These are phyloP conservation scores for Ganoderma meredithae DNA, from an alignment of 1,284 basidiomycete species.

Conservation along the genomic window DNA sequence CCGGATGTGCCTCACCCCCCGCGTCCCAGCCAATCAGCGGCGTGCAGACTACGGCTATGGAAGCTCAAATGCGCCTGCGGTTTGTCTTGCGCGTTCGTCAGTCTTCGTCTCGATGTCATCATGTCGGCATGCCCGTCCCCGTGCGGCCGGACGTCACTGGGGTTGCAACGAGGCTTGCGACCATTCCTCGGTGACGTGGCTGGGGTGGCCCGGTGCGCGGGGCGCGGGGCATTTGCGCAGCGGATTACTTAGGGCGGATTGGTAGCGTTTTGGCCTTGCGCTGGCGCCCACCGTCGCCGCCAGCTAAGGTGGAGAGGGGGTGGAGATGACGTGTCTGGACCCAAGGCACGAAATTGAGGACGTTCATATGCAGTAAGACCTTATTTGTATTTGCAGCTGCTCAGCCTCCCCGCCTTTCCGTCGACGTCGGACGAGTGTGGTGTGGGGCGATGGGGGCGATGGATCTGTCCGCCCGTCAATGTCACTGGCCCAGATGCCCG, in stretches of 20 bases:
- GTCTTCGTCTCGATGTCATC: constrained; percentile 3
- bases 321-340: background rate
- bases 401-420: background rate
- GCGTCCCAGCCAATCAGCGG: background rate
- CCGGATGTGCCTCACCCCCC: background rate
- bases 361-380: background rate
- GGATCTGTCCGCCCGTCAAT: constrained; percentile 1
- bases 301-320: too few relatives aligned
- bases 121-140: background rate
- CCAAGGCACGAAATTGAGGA: constrained; percentile 4
- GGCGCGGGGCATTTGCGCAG: background rate
- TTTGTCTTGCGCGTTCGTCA: background rate
- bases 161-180: constrained; percentile 8
- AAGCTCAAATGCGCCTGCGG: too few relatives aligned
- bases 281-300: background rate
- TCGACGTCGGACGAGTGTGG: background rate
- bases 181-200: constrained; percentile 1
- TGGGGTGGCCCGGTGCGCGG: background rate
- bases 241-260: background rate
- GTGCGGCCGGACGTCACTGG: background rate
- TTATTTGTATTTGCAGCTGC: background rate
- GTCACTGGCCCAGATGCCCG: background rate
- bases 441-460: constrained; percentile 3
- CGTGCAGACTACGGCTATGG: too few relatives aligned
- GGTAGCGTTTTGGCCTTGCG: constrained; percentile 1